Evolutionary conservation across 2,329 filamentous ascomycete species (phyloP), one percentile per base, ranked within the genome.

Genomic region (Trichoderma asperellum): DNA sequence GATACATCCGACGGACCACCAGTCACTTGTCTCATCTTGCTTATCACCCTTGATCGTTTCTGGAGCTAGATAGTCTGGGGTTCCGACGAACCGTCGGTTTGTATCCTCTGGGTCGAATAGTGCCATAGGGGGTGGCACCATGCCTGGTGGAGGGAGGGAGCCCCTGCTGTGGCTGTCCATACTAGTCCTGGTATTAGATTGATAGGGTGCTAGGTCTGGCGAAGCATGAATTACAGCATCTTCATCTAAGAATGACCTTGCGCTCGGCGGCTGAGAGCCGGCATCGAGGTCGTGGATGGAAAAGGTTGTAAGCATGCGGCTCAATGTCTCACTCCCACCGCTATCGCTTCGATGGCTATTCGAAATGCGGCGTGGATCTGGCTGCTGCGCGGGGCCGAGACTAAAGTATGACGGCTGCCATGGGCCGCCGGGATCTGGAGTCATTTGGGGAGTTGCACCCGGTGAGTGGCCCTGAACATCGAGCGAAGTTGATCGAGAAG

Each of bases 1-100:
- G 74, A 99, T 98, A 79, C 96, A 99, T 0, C 96, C 96, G n/a
- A 99, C 86, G 27, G 96, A 98, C 96, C 96, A 99, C 96, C 96
- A 99, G 88, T 99, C 96, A 77, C 96, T 98, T 73, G 95, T 96
- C 79, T 98, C 95, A 76, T 99, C 96, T 79, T 99, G 96, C 1
- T 95, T 94, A 73, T 94, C 90, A 61, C 96, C 96, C 73, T 93
- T 94, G 77, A 99, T 97, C 0, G 96, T 99, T 78, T 99, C 96
- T 0, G 96, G 96, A 0, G 96, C 96, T 16, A 99, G 87, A 77
- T 99, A 99, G 79, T 99, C 96, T 0, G 96, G 96, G 0, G 96
- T 99, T 37, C 96, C 96, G 10, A 99, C 96, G 75, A 99, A 99
- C 49, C 93, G 90, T 66, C 96, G 89, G 77, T 93, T 95, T 71